Evolutionary conservation across 257 asterid genomes (phyloP).

Genomic region (Jacaranda copaia): DNA sequence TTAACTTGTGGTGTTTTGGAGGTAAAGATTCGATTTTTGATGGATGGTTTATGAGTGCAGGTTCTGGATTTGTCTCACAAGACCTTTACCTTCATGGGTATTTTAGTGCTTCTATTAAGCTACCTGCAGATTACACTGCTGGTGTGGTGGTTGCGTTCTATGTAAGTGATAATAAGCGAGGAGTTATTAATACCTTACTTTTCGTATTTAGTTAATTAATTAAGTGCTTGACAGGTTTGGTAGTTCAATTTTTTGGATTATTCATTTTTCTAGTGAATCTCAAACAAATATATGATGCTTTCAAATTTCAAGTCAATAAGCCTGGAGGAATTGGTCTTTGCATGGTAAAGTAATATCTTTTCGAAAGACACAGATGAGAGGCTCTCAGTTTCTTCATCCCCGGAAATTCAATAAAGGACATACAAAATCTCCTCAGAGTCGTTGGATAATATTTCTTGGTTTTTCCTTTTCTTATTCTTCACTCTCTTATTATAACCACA

Average conservation of each 20-base stretch:
- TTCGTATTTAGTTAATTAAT: not conserved
- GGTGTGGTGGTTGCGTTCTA: slow-evolving; percentile 97
- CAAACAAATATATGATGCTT: not conserved
- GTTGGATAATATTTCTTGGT: not conserved
- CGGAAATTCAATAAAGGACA: slow-evolving; percentile 1
- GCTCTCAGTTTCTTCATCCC: not conserved
- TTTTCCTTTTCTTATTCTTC: not conserved
- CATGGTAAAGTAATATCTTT: slow-evolving; percentile 20
- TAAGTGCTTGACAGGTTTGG: slow-evolving; percentile 5
- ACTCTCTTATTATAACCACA: slow-evolving; percentile 16
- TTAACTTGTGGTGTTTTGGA: not conserved
- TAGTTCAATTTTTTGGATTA: not conserved
- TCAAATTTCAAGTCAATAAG: not conserved
- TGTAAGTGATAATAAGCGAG: slow-evolving; percentile 57
- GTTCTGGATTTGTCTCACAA: slow-evolving; percentile 92
- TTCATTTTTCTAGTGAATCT: slow-evolving; percentile 1
- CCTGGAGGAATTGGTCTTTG: slow-evolving; percentile 13
- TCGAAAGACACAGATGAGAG: not conserved
- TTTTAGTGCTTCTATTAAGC: slow-evolving; percentile 88
- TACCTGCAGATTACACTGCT: slow-evolving; percentile 92
- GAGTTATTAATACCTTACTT: not conserved
- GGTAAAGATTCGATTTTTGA: slow-evolving; percentile 37
- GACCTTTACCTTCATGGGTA: slow-evolving; percentile 85
- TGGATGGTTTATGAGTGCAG: slow-evolving; percentile 43
- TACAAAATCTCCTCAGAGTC: not conserved